Base-by-base conservation (phyloP, 257 asterid genomes). In the Forsythia viridissima region DNA sequence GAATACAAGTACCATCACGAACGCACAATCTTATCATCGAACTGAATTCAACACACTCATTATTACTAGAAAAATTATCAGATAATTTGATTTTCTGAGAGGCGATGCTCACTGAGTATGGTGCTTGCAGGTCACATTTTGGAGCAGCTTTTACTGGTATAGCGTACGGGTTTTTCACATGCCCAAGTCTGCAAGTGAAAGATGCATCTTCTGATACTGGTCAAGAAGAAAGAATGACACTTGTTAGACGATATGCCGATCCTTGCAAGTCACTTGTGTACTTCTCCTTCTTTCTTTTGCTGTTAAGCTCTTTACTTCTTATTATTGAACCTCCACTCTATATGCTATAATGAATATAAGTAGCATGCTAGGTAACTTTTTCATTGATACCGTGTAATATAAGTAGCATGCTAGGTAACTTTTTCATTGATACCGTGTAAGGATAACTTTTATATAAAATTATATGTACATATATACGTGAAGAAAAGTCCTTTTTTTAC, bases 131-230 rank as follows among this genome's bases (percentile, higher is more conserved):
- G 96, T 87, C 98, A 51, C 94, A 93, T 79, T 75, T 92, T 72
- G 97, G 87, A 7, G 90, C 97, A 18, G 84, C 90, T 24, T 84
- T 92, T 52, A 80, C 88, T 2, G 98, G 98, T 39, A 70, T 92
- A 57, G 87, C 86, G 10, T 93, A 90, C 72, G 98, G 98, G 9
- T 86, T 82, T 24, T 71, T 87, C 16, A 85, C 94, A 2, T 87
- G 91, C 63, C 90, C 96, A 15, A 76, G 85, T 37, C 68, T 90
- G 18, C 89, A 85, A 84, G 78, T 91, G 85, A 90, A 90, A 48
- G 91, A 90, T 51, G 83, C 88, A 71, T 66, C 95, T 59, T 40
- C 92, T 15, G 84, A 85, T 79, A 74, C 77, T 46, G 78, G 88
- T 37, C 86, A 76, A 76, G 85, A 85, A 39, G 91, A 92, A 75